A percentile compares a stretch with the other conserved stretches of the same genome.
Evolutionary conservation across 2,329 filamentous ascomycete species (phyloP).

Genomic region (Arthrobotrys megalospora): DNA sequence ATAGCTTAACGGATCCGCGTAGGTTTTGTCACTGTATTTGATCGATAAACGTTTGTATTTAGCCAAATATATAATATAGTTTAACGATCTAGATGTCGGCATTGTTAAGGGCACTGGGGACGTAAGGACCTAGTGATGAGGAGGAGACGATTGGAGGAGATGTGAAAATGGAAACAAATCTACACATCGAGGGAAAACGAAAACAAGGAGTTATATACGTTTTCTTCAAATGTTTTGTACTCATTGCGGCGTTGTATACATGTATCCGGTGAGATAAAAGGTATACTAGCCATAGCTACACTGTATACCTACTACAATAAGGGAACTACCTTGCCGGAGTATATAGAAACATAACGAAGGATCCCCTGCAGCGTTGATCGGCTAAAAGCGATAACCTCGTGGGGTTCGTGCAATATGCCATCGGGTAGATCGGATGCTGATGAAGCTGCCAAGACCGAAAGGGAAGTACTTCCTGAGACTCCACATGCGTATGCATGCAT

Average conservation of each 20-base stretch:
- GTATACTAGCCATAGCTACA: too few relatives aligned
- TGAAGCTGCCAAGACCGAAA: conserved; percentile 1
- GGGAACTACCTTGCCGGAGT: not conserved
- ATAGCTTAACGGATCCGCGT: conserved; percentile 20
- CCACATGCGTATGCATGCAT: not conserved
- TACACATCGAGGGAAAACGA: not conserved
- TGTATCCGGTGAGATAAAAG: too few relatives aligned
- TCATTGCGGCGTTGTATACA: not conserved
- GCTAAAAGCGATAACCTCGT: conserved; percentile 13
- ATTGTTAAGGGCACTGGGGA: not conserved
- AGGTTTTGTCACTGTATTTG: conserved; percentile 17
- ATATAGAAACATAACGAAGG: not conserved
- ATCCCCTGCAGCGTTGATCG: not conserved
- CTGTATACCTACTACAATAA: not conserved
- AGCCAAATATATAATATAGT: not conserved
- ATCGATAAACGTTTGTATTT: conserved; percentile 10
- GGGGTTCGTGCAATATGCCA: not conserved
- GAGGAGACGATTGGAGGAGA: not conserved
- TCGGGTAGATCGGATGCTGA: conserved; percentile 42
- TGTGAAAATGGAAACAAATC: not conserved
- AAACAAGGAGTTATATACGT: not conserved
- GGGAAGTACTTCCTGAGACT: not conserved
- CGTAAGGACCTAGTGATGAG: not conserved
- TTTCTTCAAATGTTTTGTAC: not conserved
- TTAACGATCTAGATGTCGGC: not conserved